Percentiles rank a stretch among this genome's conserved stretches.
These are phyloP conservation scores for Paraconiothyrium brasiliense DNA, from an alignment of 2,329 filamentous ascomycete genomes.

Conservation along the genomic window DNA sequence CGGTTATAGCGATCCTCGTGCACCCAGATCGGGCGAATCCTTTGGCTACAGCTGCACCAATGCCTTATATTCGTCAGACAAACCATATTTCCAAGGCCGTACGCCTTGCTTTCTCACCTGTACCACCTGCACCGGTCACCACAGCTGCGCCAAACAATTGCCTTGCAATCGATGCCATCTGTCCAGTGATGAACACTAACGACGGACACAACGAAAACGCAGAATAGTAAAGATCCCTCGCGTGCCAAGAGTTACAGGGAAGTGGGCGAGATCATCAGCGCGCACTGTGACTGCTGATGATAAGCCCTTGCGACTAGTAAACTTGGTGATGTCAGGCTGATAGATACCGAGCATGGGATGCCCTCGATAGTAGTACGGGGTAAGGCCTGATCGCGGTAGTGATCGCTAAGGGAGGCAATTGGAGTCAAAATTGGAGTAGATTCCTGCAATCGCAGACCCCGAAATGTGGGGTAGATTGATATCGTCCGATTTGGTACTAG, in stretches of 20 bases:
- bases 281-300: too few relatives aligned
- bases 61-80: constrained; percentile 53
- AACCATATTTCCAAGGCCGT: background rate
- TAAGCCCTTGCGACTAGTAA: too few relatives aligned
- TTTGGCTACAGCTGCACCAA: constrained; percentile 62
- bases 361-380: background rate
- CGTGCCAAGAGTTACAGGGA: background rate
- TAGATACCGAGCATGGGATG: background rate
- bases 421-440: constrained; percentile 11
- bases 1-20: constrained; percentile 63
- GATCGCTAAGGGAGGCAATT: background rate
- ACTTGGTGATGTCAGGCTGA: constrained; percentile 1
- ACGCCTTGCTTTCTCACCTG: constrained; percentile 28
- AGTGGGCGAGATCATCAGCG: background rate
- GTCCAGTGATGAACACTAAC: background rate
- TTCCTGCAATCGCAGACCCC: constrained; percentile 6
- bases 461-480: constrained; percentile 5
- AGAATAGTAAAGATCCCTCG: background rate
- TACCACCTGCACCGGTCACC: constrained; percentile 47
- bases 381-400: background rate
- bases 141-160: constrained; percentile 42
- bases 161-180: constrained; percentile 27
- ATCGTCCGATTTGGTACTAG: background rate
- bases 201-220: background rate
- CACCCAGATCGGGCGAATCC: constrained; percentile 63